A percentile compares a stretch with the other conserved stretches of the same genome.
phyloP scores from a whole-genome alignment of 352 stramenopile species.

The Pythium sukuiense region DNA sequence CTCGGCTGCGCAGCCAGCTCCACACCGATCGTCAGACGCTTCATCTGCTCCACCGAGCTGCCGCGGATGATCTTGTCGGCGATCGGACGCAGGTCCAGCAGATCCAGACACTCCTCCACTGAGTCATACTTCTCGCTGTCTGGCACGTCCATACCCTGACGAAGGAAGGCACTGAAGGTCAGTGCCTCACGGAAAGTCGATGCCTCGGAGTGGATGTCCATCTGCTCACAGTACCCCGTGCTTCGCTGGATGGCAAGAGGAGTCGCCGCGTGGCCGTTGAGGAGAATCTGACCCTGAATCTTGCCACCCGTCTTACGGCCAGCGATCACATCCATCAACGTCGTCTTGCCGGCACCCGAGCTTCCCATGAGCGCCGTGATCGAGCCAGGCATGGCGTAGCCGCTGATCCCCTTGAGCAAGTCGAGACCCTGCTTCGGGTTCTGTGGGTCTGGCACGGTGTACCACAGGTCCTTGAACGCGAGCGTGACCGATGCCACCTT shows the following conservation, averaged over 20 bases:
- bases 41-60: slow-evolving; percentile 36
- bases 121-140: too few species aligned
- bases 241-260: background rate
- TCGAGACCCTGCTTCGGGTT: slow-evolving; percentile 46
- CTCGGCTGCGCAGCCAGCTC: slow-evolving; percentile 82
- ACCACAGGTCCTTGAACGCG: slow-evolving; percentile 35
- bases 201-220: too few species aligned
- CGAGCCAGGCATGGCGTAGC: slow-evolving; percentile 16
- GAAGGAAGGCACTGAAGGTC: too few species aligned
- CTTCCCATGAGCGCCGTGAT: slow-evolving; percentile 29
- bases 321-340: slow-evolving; percentile 44
- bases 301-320: background rate
- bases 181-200: too few species aligned
- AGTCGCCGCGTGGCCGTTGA: background rate
- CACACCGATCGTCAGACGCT: slow-evolving; percentile 69
- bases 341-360: slow-evolving; percentile 32
- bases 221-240: slow-evolving; percentile 7
- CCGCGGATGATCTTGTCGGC: too few species aligned
- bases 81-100: too few species aligned
- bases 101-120: too few species aligned
- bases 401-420: slow-evolving; percentile 44
- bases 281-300: background rate
- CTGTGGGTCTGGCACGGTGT: slow-evolving; percentile 9
- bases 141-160: too few species aligned
- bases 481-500: slow-evolving; percentile 27